Percentiles rank a stretch among this genome's conserved stretches.
These are phyloP conservation scores for Cinnamomum chago DNA, from an alignment of 164 flowering plant species.

Conservation along the genomic window DNA sequence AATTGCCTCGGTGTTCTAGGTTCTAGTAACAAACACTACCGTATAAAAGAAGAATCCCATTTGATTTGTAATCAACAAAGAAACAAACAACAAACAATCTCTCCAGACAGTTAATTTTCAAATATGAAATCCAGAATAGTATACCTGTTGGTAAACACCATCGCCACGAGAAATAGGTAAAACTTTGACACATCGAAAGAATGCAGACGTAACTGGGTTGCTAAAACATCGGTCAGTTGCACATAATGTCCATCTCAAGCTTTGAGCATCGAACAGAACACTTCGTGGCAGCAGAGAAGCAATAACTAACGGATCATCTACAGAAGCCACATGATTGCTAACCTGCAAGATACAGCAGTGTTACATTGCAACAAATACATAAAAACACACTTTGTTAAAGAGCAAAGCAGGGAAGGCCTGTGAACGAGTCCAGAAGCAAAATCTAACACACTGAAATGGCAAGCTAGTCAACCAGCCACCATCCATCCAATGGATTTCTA, in stretches of 20 bases:
- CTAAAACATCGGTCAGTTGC: constrained; percentile 89
- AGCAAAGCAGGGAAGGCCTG: background rate
- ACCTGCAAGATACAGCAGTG: constrained; percentile 44
- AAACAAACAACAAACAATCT: background rate
- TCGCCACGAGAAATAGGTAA: constrained; percentile 94
- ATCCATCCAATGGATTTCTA: background rate
- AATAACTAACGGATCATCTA: constrained; percentile 93
- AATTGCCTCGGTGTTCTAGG: background rate
- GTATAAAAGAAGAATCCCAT: background rate
- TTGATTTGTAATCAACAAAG: background rate
- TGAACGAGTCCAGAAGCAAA: background rate
- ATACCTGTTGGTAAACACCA: constrained; percentile 93
- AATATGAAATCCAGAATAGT: background rate
- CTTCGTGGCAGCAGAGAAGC: constrained; percentile 78
- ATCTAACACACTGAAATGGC: background rate
- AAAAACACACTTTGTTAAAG: background rate
- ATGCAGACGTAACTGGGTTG: constrained; percentile 78
- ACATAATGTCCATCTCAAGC: constrained; percentile 93
- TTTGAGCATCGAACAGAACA: constrained; percentile 66
- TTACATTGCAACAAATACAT: constrained; percentile 1
- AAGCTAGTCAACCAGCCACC: background rate
- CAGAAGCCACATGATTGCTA: constrained; percentile 92
- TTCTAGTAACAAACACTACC: background rate
- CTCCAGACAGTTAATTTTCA: background rate
- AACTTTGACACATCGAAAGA: constrained; percentile 82